Percentiles rank a stretch among this genome's conserved stretches.
These are phyloP conservation scores for Wickerhamomyces alni DNA, from an alignment of 805 yeast species.

Conservation along the genomic window DNA sequence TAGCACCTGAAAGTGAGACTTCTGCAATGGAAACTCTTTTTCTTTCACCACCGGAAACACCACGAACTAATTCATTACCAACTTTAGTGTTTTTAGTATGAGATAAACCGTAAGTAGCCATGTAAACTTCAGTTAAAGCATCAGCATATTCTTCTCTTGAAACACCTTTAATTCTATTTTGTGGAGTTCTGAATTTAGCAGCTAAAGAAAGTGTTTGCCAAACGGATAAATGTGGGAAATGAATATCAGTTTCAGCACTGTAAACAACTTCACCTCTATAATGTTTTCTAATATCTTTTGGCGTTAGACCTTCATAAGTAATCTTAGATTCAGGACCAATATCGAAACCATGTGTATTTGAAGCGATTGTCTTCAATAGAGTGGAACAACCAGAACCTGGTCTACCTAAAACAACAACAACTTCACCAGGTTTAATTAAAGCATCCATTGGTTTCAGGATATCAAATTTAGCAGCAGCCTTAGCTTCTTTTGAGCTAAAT, in stretches of 20 bases:
- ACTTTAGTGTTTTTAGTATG: constrained; percentile 62
- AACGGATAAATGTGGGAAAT: constrained; percentile 60
- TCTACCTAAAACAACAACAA: constrained; percentile 70
- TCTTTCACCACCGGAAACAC: constrained; percentile 73
- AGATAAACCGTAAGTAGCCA: constrained; percentile 44
- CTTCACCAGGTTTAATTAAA: constrained; percentile 53
- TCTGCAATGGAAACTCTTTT: constrained; percentile 74
- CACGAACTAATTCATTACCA: constrained; percentile 61
- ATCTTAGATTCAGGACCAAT: constrained; percentile 39
- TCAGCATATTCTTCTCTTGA: constrained; percentile 41
- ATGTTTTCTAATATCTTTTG: constrained; percentile 36
- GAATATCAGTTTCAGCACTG: constrained; percentile 58
- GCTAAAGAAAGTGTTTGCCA: constrained; percentile 53
- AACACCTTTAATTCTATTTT: constrained; percentile 47
- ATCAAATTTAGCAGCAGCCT: constrained; percentile 30
- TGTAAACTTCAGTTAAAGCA: constrained; percentile 42
- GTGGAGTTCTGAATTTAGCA: constrained; percentile 49
- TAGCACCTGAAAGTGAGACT: constrained; percentile 43
- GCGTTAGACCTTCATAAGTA: constrained; percentile 44
- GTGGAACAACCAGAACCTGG: constrained; percentile 76
- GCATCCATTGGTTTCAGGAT: constrained; percentile 53
- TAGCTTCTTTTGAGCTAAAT: constrained; percentile 14
- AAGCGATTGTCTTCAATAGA: constrained; percentile 48
- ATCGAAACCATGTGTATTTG: constrained; percentile 51
- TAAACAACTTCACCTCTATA: constrained; percentile 61